phyloP scores from a whole-genome alignment of 495 filamentous ascomycete genomes.

The Lichina pygmaea region DNA sequence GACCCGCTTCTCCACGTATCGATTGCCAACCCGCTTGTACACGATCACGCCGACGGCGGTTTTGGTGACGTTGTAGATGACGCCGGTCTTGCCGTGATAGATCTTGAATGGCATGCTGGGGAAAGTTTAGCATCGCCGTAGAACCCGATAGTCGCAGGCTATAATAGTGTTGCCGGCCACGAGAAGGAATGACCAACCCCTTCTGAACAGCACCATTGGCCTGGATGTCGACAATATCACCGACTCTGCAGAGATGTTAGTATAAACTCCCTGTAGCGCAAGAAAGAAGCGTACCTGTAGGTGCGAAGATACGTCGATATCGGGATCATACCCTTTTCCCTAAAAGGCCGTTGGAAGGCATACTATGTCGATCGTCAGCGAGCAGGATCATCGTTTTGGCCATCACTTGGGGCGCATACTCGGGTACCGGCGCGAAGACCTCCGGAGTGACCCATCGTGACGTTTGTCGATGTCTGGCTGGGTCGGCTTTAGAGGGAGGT shows the following conservation, averaged over 20 bases:
- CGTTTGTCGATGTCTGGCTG: background rate
- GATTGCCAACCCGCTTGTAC: constrained; percentile 94
- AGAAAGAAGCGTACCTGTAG: constrained; percentile 38
- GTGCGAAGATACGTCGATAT: constrained; percentile 75
- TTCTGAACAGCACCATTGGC: constrained; percentile 96
- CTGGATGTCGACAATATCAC: constrained; percentile 91
- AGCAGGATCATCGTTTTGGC: background rate
- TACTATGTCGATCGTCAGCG: constrained; percentile 25
- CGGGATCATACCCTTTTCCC: constrained; percentile 72
- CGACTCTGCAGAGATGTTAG: constrained; percentile 37
- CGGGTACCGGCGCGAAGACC: constrained; percentile 90
- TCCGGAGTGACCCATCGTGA: constrained; percentile 76
- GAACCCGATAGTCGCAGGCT: background rate
- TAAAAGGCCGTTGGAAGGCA: constrained; percentile 83
- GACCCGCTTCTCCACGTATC: constrained; percentile 98
- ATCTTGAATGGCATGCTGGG: constrained; percentile 93
- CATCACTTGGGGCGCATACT: constrained; percentile 18
- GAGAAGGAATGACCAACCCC: constrained; percentile 36
- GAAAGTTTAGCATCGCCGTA: background rate
- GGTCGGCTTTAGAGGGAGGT: too few species aligned
- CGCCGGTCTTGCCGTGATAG: constrained; percentile 95
- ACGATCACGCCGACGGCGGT: constrained; percentile 88
- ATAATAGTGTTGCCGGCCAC: background rate
- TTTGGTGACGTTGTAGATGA: constrained; percentile 97
- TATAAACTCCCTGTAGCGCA: constrained; percentile 5